Conservation (phyloP, 352 stramenopile species). For the Globisporangium camurandrum region DNA sequence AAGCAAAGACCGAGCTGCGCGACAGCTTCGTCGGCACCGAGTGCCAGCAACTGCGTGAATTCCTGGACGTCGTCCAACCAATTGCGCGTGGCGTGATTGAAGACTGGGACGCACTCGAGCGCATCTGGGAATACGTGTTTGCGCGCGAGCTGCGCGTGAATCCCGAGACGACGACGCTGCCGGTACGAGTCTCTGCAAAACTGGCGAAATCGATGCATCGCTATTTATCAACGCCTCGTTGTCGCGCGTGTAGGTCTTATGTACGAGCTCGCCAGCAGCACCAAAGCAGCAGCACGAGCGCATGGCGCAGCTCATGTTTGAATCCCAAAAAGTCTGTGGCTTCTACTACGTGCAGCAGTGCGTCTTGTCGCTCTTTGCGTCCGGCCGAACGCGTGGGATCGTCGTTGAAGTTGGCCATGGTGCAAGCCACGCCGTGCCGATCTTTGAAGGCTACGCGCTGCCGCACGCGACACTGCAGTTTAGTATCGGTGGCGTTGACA, state of each 20-base stretch:
- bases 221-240: too few species aligned
- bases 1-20: slow-evolving; percentile 50
- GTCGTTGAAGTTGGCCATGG: slow-evolving; percentile 84
- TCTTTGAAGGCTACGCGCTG: slow-evolving; percentile 77
- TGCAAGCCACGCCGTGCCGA: slow-evolving; percentile 78
- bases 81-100: slow-evolving; percentile 73
- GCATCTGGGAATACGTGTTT: slow-evolving; percentile 83
- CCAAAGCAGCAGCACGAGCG: slow-evolving; percentile 65
- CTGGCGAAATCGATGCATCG: too few species aligned
- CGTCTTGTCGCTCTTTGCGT: slow-evolving; percentile 81
- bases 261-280: slow-evolving; percentile 46
- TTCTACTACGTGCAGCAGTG: slow-evolving; percentile 85
- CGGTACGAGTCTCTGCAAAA: too few species aligned
- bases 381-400: slow-evolving; percentile 77
- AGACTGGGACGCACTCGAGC: slow-evolving; percentile 83
- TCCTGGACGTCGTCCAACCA: slow-evolving; percentile 59
- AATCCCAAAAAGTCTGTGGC: slow-evolving; percentile 69
- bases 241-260: slow-evolving; percentile 41
- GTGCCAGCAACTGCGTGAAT: slow-evolving; percentile 62
- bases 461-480: slow-evolving; percentile 70
- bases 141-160: slow-evolving; percentile 68
- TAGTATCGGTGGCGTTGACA: slow-evolving; percentile 63
- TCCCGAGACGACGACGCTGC: slow-evolving; percentile 59
- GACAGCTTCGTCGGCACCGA: slow-evolving; percentile 65
- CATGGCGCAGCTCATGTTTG: slow-evolving; percentile 84